A percentile compares a stretch with the other conserved stretches of the same genome.
phyloP scores from a whole-genome alignment of 768 basidiomycete species.

The Phallus indusiatus region DNA sequence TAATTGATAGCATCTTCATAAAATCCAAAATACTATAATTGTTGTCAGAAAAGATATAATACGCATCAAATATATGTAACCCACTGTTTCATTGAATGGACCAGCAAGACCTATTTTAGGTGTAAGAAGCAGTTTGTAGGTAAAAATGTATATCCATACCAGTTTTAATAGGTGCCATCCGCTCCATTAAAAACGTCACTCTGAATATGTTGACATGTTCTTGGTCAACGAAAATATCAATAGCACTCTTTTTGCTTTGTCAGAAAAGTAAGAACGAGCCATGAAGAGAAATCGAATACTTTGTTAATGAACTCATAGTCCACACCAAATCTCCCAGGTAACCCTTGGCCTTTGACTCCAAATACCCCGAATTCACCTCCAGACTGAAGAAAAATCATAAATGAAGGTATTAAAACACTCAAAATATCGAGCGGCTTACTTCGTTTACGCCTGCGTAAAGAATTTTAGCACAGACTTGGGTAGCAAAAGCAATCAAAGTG shows the following conservation, averaged over 20 bases:
- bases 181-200: conserved; percentile 34
- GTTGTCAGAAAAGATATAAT: background rate
- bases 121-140: conserved; percentile 27
- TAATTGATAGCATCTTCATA: conserved; percentile 35
- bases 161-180: conserved; percentile 1
- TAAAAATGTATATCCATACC: background rate
- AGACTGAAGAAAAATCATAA: conserved; percentile 22
- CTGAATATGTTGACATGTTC: conserved; percentile 42
- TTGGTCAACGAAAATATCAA: conserved; percentile 38
- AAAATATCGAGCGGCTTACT: conserved; percentile 17
- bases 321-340: conserved; percentile 35
- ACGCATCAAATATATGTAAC: background rate
- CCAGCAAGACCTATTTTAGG: conserved; percentile 30
- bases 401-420: background rate
- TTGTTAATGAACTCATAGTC: conserved; percentile 41
- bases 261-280: background rate
- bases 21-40: conserved; percentile 32
- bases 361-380: conserved; percentile 38
- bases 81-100: conserved; percentile 36
- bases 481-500: background rate
- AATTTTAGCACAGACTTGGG: conserved; percentile 23
- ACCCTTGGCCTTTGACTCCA: conserved; percentile 27
- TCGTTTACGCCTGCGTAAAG: conserved; percentile 39
- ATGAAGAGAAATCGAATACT: conserved; percentile 17
- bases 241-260: conserved; percentile 26